phyloP scores from a whole-genome alignment of 305 asterid species.

The Ajuga reptans region DNA sequence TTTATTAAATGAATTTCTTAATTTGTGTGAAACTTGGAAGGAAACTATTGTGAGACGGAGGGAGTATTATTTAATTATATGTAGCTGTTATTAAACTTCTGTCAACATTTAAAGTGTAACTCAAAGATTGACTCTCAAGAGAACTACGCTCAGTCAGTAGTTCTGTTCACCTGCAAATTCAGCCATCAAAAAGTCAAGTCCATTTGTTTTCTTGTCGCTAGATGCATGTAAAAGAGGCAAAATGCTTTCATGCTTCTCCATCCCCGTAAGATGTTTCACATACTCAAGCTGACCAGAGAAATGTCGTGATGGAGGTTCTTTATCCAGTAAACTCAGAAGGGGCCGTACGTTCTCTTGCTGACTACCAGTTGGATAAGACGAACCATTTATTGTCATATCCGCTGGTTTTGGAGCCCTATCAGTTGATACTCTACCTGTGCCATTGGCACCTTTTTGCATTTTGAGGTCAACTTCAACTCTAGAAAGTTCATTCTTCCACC shows the following conservation, averaged over 20 bases:
- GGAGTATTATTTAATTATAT: too few species aligned
- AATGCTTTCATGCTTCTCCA: conserved; percentile 82
- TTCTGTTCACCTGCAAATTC: conserved; percentile 80
- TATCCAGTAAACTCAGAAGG: conserved; percentile 84
- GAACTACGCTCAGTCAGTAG: conserved; percentile 14
- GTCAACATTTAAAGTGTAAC: not conserved
- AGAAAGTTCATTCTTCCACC: conserved; percentile 56
- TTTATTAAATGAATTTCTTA: too few species aligned
- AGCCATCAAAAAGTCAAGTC: conserved; percentile 89
- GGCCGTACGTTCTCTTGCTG: conserved; percentile 86
- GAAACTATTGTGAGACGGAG: too few species aligned
- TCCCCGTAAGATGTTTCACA: conserved; percentile 77
- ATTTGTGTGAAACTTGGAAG: too few species aligned
- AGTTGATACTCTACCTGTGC: conserved; percentile 47
- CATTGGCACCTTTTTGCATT: conserved; percentile 55
- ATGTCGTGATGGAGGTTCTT: conserved; percentile 97
- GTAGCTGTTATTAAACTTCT: not conserved
- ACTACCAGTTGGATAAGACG: conserved; percentile 39
- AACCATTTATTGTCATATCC: conserved; percentile 58
- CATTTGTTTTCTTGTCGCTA: conserved; percentile 73
- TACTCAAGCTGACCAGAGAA: conserved; percentile 97
- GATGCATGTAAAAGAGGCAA: conserved; percentile 88
- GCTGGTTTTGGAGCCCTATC: conserved; percentile 57
- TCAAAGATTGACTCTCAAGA: not conserved
- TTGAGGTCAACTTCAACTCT: conserved; percentile 54